Evolutionary conservation across 2,329 filamentous ascomycete genomes (phyloP).

Genomic region (Coniochaeta pulveracea): DNA sequence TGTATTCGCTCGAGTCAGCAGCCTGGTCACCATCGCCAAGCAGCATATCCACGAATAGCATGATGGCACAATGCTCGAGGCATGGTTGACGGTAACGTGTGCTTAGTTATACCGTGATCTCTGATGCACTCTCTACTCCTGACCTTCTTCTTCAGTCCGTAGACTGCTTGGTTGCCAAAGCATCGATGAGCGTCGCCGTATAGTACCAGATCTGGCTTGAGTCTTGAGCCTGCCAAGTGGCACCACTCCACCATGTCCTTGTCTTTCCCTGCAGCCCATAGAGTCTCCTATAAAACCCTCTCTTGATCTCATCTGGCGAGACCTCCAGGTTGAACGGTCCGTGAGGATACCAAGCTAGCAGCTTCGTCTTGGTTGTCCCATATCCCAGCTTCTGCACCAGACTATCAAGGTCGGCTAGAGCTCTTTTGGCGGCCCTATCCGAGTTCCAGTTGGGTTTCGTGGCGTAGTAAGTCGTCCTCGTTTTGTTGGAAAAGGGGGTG

Average conservation of each 20-base stretch:
- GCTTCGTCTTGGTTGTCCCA: neutral
- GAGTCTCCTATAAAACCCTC: constrained; percentile 1
- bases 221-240: constrained; percentile 4
- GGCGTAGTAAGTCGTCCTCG: constrained; percentile 1
- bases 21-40: too few relatives aligned
- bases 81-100: too few relatives aligned
- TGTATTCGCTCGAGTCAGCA: too few relatives aligned
- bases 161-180: too few relatives aligned
- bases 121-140: too few relatives aligned
- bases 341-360: constrained; percentile 3
- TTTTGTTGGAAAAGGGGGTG: constrained; percentile 1
- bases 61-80: too few relatives aligned
- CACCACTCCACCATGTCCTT: constrained; percentile 3
- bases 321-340: constrained; percentile 1
- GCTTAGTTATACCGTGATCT: too few relatives aligned
- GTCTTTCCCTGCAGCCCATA: constrained; percentile 1
- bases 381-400: constrained; percentile 1
- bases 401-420: neutral
- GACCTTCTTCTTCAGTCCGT: too few relatives aligned
- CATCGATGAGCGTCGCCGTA: constrained; percentile 1
- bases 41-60: too few relatives aligned
- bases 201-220: constrained; percentile 3
- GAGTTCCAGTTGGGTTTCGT: neutral
- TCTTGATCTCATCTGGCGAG: neutral
- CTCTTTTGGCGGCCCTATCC: neutral